Percentiles rank a stretch among this genome's conserved stretches.
Conservation (phyloP, 805 yeast genomes). For the Myxozyma udenii region DNA sequence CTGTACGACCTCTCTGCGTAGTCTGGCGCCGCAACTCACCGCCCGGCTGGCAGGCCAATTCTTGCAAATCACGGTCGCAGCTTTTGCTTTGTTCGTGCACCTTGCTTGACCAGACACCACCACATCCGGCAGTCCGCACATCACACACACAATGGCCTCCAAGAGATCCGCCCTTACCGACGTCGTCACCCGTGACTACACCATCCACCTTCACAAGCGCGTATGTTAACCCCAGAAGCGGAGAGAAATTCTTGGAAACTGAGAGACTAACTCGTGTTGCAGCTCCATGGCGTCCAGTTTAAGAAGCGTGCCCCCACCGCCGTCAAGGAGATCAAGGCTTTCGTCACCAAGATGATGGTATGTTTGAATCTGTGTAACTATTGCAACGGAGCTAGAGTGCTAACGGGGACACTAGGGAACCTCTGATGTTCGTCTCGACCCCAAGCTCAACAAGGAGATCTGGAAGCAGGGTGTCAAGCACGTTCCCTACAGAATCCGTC, state of each 20-base stretch:
- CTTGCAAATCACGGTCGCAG: too few relatives aligned
- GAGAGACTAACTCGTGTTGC: neutral
- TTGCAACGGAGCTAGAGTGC: neutral
- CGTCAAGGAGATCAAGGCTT: conserved; percentile 98
- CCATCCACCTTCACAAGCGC: conserved; percentile 99
- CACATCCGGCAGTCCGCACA: too few relatives aligned
- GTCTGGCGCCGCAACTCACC: too few relatives aligned
- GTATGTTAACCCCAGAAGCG: conserved; percentile 52
- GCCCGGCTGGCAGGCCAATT: too few relatives aligned
- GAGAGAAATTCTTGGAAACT: neutral
- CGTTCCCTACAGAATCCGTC: conserved; percentile 96
- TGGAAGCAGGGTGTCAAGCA: conserved; percentile 99
- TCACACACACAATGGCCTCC: conserved; percentile 42
- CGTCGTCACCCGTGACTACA: conserved; percentile 99
- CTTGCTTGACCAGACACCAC: too few relatives aligned
- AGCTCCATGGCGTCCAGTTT: conserved; percentile 98
- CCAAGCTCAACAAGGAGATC: conserved; percentile 95
- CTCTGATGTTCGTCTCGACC: conserved; percentile 97
- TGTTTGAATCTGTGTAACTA: conserved; percentile 1
- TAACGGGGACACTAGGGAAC: conserved; percentile 57
- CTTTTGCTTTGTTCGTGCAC: too few relatives aligned
- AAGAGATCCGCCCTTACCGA: conserved; percentile 83
- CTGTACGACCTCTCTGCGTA: too few relatives aligned
- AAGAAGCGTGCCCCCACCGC: conserved; percentile 99
- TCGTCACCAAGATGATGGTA: conserved; percentile 92